phyloP scores from a whole-genome alignment of 495 filamentous ascomycete genomes.

The Hypomontagnella monticulosa region DNA sequence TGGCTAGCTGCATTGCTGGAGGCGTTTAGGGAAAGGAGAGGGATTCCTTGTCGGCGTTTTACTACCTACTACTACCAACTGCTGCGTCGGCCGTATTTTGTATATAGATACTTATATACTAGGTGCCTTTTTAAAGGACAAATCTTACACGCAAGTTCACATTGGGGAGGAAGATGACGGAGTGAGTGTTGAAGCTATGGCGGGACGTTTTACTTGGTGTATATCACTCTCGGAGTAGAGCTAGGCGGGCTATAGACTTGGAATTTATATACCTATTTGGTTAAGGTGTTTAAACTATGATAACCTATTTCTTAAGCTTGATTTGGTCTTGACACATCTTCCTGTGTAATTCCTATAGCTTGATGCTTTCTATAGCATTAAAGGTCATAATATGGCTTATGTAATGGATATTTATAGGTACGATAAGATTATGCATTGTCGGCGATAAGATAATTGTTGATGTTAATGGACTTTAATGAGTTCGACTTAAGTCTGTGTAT shows the following conservation, averaged over 20 bases:
- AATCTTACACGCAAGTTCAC: too few species aligned
- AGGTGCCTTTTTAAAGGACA: neutral
- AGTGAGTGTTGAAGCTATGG: too few species aligned
- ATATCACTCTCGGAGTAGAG: too few species aligned
- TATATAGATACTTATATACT: neutral
- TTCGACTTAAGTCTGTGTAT: neutral
- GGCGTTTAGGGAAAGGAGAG: conserved; percentile 35
- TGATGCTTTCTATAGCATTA: too few species aligned
- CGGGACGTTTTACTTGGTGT: too few species aligned
- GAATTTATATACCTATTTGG: too few species aligned
- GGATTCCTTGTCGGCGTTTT: conserved; percentile 14
- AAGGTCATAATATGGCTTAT: too few species aligned
- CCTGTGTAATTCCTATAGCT: neutral
- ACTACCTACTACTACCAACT: neutral
- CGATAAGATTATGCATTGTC: conserved; percentile 8
- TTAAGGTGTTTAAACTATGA: too few species aligned
- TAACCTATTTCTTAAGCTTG: too few species aligned
- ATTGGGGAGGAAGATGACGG: too few species aligned
- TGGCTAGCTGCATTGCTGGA: conserved; percentile 40
- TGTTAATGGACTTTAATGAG: neutral
- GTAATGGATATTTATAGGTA: neutral
- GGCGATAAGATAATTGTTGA: too few species aligned
- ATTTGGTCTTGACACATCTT: conserved; percentile 2
- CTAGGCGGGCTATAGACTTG: too few species aligned
- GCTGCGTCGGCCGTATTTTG: neutral